Evolutionary conservation across 2,329 filamentous ascomycete genomes (phyloP).

Genomic region (Botryosphaeria dothidea): DNA sequence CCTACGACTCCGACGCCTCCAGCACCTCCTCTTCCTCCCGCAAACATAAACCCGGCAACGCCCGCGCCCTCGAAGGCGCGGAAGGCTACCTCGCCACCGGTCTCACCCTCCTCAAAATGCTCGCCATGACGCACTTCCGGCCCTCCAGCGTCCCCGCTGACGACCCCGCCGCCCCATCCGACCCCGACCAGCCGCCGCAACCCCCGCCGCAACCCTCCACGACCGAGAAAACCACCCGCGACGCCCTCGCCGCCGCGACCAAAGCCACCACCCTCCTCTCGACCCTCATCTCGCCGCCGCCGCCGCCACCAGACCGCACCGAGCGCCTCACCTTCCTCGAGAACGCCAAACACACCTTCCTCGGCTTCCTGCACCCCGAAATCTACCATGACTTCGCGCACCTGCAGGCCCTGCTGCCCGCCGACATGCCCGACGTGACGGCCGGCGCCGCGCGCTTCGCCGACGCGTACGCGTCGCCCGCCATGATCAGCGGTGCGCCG

Average conservation of each 20-base stretch:
- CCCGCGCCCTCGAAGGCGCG: conserved; percentile 8
- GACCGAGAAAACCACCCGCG: neutral
- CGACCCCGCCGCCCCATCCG: too few species aligned
- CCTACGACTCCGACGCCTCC: neutral
- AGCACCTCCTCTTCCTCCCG: neutral
- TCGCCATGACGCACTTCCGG: neutral
- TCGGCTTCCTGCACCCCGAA: conserved; percentile 1
- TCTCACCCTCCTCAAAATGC: conserved; percentile 1
- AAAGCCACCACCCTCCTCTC: neutral
- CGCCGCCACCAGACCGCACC: neutral
- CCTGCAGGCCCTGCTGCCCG: neutral
- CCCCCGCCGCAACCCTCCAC: neutral
- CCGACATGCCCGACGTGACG: neutral
- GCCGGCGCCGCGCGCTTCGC: neutral
- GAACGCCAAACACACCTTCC: neutral
- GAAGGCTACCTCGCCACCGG: neutral
- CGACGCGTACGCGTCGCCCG: neutral
- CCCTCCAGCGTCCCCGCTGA: neutral
- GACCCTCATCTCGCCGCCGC: neutral
- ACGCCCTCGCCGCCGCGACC: neutral
- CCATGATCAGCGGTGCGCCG: neutral
- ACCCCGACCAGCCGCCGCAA: neutral
- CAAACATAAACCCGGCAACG: neutral
- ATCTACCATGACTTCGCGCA: neutral
- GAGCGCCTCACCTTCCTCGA: neutral